These are phyloP conservation scores for Suaeda aralocaspica DNA, from an alignment of 148 eudicot species.

Conservation along the genomic window DNA sequence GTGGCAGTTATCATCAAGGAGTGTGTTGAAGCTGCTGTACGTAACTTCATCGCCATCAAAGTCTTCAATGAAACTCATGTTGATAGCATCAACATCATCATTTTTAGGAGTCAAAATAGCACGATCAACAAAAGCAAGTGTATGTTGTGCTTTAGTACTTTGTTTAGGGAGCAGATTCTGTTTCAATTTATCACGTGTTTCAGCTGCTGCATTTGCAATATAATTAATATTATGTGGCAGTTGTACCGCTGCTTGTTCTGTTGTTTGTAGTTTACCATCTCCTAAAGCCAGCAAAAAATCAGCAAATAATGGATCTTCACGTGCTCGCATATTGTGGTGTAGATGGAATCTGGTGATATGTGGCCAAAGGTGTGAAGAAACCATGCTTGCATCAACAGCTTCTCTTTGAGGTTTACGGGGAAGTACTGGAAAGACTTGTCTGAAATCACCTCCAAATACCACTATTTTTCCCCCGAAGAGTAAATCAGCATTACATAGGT, in stretches of 20 bases:
- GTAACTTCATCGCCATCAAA: background rate
- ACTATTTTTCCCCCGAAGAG: conserved; percentile 4
- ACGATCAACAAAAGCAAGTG: too few species aligned
- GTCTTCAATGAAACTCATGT: background rate
- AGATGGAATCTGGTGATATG: background rate
- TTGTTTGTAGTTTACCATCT: background rate
- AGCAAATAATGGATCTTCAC: background rate
- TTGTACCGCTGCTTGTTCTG: background rate
- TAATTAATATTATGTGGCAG: background rate
- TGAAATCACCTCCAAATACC: background rate
- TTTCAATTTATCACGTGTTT: too few species aligned
- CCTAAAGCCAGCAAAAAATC: background rate
- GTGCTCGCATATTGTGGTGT: conserved; percentile 4
- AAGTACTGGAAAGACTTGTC: background rate
- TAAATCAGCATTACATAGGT: background rate
- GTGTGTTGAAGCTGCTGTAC: background rate
- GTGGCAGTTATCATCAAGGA: background rate
- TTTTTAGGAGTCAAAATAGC: too few species aligned
- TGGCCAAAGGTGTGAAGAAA: background rate
- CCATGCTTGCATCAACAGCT: conserved; percentile 4
- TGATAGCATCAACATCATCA: background rate
- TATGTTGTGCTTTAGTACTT: too few species aligned
- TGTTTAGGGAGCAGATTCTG: too few species aligned
- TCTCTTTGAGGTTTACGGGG: background rate
- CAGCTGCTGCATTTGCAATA: too few species aligned